These are phyloP conservation scores for Pistacia vera DNA, from an alignment of 345 rosid genomes.

Conservation along the genomic window DNA sequence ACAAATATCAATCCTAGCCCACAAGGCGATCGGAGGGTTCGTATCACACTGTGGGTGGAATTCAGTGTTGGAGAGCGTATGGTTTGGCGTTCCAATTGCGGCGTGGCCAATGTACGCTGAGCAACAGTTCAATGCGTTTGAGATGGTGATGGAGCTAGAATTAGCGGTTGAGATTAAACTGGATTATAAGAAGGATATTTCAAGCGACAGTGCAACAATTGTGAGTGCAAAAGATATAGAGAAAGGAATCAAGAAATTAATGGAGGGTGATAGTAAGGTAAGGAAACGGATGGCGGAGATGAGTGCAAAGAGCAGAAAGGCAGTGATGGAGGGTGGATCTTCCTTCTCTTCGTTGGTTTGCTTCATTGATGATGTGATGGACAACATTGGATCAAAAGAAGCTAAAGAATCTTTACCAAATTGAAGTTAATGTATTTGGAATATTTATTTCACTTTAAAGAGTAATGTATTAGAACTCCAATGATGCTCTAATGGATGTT, in stretches of 20 bases:
- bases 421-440: too few relatives aligned
- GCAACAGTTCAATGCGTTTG: constrained; percentile 60
- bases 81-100: constrained; percentile 55
- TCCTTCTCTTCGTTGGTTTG: constrained; percentile 24
- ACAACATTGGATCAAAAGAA: background rate
- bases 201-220: background rate
- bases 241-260: constrained; percentile 38
- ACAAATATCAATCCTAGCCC: constrained; percentile 21
- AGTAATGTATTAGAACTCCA: too few relatives aligned
- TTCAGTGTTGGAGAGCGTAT: constrained; percentile 52
- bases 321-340: constrained; percentile 42
- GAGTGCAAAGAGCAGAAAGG: constrained; percentile 31
- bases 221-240: constrained; percentile 34
- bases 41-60: constrained; percentile 78
- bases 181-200: constrained; percentile 23
- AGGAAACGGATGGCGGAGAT: constrained; percentile 35
- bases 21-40: constrained; percentile 52
- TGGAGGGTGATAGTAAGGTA: constrained; percentile 24
- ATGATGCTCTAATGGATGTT: too few relatives aligned
- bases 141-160: constrained; percentile 36
- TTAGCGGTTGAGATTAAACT: constrained; percentile 47
- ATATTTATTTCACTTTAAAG: too few relatives aligned
- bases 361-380: constrained; percentile 27
- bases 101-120: constrained; percentile 29
- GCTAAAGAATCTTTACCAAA: too few relatives aligned